These are phyloP conservation scores for Xylaria hypoxylon DNA, from an alignment of 2,329 filamentous ascomycete species.

Conservation along the genomic window DNA sequence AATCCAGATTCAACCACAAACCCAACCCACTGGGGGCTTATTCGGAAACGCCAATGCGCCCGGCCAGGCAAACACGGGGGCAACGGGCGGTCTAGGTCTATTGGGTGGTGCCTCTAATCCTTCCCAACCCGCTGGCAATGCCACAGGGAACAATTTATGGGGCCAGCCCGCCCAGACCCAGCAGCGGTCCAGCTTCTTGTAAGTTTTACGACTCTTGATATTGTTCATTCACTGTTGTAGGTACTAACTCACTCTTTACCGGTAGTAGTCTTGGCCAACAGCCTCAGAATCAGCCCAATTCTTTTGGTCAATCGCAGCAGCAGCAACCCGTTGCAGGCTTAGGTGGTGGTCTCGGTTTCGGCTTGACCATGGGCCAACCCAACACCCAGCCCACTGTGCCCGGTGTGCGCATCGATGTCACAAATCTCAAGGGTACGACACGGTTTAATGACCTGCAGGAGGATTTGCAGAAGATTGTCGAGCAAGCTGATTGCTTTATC, in stretches of 20 bases:
- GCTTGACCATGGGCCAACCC: constrained; percentile 62
- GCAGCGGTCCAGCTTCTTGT: constrained; percentile 50
- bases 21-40: neutral
- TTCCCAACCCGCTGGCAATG: constrained; percentile 38
- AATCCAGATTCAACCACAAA: constrained; percentile 33
- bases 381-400: constrained; percentile 68
- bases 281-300: constrained; percentile 39
- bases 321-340: constrained; percentile 41
- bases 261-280: constrained; percentile 43
- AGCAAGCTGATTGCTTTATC: constrained; percentile 82
- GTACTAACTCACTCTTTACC: constrained; percentile 20
- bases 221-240: neutral
- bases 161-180: constrained; percentile 46
- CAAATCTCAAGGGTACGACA: constrained; percentile 84
- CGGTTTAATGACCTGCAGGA: constrained; percentile 92
- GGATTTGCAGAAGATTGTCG: constrained; percentile 81
- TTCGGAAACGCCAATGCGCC: constrained; percentile 43
- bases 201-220: constrained; percentile 33
- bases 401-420: constrained; percentile 81
- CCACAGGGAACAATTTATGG: constrained; percentile 33
- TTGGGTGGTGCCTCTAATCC: constrained; percentile 43
- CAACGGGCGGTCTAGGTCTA: constrained; percentile 47
- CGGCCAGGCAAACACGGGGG: constrained; percentile 37
- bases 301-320: constrained; percentile 42
- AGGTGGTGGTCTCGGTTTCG: constrained; percentile 47